A percentile compares a stretch with the other conserved stretches of the same genome.
Conservation (phyloP, 2,329 filamentous ascomycete genomes). For the Pseudopyricularia cyperi region DNA sequence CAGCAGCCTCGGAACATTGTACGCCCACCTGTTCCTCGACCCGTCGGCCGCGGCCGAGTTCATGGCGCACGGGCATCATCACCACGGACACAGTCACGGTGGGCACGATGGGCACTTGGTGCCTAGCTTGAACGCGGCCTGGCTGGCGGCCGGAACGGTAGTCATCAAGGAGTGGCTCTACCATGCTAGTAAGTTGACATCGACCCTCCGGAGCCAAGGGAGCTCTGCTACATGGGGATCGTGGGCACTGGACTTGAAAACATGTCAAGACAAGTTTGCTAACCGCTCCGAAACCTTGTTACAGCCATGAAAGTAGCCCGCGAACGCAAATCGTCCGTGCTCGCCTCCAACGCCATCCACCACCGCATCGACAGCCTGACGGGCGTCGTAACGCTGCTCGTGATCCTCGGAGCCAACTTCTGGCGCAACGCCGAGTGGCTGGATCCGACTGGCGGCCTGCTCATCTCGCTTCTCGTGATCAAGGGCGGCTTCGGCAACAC, state of each 20-base stretch:
- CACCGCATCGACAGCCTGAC: constrained; percentile 94
- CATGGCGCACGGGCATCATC: constrained; percentile 38
- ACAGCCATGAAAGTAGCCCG: constrained; percentile 72
- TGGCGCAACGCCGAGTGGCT: constrained; percentile 80
- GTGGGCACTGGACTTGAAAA: no score
- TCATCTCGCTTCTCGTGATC: constrained; percentile 90
- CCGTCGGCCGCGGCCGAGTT: constrained; percentile 37
- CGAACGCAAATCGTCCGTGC: constrained; percentile 87
- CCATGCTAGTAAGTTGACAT: constrained; percentile 63
- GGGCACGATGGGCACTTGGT: constrained; percentile 55
- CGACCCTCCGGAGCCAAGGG: not conserved
- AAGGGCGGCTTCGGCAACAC: constrained; percentile 84
- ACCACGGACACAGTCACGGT: constrained; percentile 42
- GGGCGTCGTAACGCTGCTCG: constrained; percentile 80
- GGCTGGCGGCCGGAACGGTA: constrained; percentile 84
- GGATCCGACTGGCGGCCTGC: constrained; percentile 81
- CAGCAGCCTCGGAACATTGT: constrained; percentile 57
- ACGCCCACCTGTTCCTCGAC: constrained; percentile 61
- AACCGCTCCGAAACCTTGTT: not conserved
- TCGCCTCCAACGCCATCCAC: constrained; percentile 92
- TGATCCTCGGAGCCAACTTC: constrained; percentile 81
- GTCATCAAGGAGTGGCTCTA: constrained; percentile 95
- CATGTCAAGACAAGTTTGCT: not conserved
- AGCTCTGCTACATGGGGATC: no score
- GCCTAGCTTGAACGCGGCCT: constrained; percentile 86